These are phyloP conservation scores for Cyclotella kingstonii DNA, from an alignment of 108 stramenopile genomes.

Conservation along the genomic window DNA sequence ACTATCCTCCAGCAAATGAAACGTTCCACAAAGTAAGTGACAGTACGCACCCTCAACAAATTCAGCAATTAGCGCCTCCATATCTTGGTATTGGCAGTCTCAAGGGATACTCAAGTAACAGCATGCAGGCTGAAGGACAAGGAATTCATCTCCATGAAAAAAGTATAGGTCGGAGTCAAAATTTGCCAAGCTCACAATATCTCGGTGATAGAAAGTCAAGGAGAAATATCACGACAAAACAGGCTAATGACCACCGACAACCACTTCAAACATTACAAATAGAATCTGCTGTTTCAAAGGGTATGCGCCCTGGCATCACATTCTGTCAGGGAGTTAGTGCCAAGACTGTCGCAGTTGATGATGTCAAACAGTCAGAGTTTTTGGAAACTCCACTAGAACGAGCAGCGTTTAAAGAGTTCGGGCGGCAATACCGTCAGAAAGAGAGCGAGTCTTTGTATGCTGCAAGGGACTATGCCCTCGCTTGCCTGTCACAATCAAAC, in stretches of 20 bases:
- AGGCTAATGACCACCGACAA: conserved; percentile 19
- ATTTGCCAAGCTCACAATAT: too few relatives aligned
- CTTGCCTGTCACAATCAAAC: conserved; percentile 33
- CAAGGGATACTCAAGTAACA: too few relatives aligned
- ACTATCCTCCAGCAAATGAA: too few relatives aligned
- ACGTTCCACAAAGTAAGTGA: too few relatives aligned
- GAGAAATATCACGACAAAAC: conserved; percentile 16
- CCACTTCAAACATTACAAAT: background rate
- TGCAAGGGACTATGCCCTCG: conserved; percentile 61
- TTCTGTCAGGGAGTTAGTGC: background rate
- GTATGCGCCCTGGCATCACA: conserved; percentile 1
- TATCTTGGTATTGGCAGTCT: too few relatives aligned
- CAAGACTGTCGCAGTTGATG: conserved; percentile 4
- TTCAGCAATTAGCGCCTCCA: too few relatives aligned
- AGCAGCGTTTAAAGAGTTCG: conserved; percentile 54
- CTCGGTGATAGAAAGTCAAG: conserved; percentile 25
- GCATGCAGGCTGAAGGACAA: too few relatives aligned
- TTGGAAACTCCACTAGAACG: conserved; percentile 51
- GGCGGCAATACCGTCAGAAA: conserved; percentile 53
- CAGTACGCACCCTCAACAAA: too few relatives aligned
- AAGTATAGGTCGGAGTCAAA: too few relatives aligned
- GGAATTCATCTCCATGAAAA: too few relatives aligned
- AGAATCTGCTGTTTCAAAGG: background rate
- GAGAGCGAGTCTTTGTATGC: conserved; percentile 53
- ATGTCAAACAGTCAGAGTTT: conserved; percentile 50